These are phyloP conservation scores for Penicillium sp. DNA, from an alignment of 2,329 filamentous ascomycete species.

Conservation along the genomic window DNA sequence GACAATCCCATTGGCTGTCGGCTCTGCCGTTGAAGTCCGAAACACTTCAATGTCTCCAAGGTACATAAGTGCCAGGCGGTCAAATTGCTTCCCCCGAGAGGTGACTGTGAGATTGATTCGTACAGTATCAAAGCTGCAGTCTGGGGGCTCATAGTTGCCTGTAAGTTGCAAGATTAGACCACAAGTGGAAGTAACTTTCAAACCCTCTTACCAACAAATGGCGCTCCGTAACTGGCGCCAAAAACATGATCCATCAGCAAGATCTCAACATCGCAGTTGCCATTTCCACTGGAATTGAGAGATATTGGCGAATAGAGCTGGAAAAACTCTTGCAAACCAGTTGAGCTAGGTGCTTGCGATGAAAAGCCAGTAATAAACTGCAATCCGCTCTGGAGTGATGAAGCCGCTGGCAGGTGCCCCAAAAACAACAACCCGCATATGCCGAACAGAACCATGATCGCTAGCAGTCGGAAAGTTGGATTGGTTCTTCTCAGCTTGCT, in stretches of 20 bases:
- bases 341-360: conserved; percentile 2
- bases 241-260: conserved; percentile 70
- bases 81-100: conserved; percentile 70
- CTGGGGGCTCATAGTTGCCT: conserved; percentile 65
- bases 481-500: not conserved
- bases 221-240: conserved; percentile 68
- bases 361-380: not conserved
- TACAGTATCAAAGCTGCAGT: conserved; percentile 69
- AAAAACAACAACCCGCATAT: not conserved
- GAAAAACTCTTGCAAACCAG: conserved; percentile 57
- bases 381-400: not conserved
- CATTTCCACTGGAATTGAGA: conserved; percentile 41
- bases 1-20: conserved; percentile 65
- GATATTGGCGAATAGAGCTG: conserved; percentile 65
- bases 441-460: not conserved
- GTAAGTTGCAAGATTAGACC: not conserved
- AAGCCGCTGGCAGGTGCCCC: not conserved
- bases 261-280: conserved; percentile 35
- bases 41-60: conserved; percentile 77
- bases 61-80: conserved; percentile 72
- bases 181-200: not conserved
- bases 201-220: conserved; percentile 61
- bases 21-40: conserved; percentile 78
- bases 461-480: not conserved
- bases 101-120: conserved; percentile 73